A percentile compares a stretch with the other conserved stretches of the same genome.
phyloP scores from a whole-genome alignment of 148 eudicot genomes.

The Chenopodium formosanum region DNA sequence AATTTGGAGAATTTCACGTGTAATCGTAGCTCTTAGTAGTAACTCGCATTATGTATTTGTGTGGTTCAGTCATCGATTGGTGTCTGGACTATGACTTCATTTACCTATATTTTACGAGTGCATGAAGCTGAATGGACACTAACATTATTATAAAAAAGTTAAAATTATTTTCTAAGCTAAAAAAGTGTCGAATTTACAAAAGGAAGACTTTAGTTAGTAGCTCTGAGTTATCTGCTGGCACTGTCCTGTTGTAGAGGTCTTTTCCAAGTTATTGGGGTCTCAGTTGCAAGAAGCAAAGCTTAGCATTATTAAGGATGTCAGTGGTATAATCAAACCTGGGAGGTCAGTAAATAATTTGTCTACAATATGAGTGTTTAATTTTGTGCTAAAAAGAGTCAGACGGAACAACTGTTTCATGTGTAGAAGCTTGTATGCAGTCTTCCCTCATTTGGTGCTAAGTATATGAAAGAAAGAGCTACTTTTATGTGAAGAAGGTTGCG shows the following conservation, averaged over 20 bases:
- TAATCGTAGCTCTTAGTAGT: not conserved
- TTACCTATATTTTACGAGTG: too few species aligned
- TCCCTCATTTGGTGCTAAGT: not conserved
- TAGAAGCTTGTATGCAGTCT: constrained; percentile 8
- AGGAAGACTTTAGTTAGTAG: not conserved
- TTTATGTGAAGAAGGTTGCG: not conserved
- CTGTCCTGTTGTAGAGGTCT: constrained; percentile 31
- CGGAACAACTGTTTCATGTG: not conserved
- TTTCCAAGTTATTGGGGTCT: constrained; percentile 46
- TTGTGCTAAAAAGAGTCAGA: not conserved
- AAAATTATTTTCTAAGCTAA: not conserved
- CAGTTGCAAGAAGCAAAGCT: constrained; percentile 42
- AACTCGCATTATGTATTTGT: not conserved
- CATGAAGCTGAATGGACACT: not conserved
- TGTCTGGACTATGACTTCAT: not conserved
- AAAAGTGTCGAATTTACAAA: not conserved
- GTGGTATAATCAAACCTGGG: constrained; percentile 72
- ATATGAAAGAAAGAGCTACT: not conserved
- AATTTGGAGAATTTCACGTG: not conserved
- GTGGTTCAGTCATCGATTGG: not conserved
- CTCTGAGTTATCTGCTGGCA: not conserved
- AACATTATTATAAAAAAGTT: not conserved
- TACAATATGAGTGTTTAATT: not conserved
- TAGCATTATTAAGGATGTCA: constrained; percentile 51
- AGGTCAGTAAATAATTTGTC: constrained; percentile 37